phyloP scores from a whole-genome alignment of 257 asterid genomes.

The Nicotiana tabacum region DNA sequence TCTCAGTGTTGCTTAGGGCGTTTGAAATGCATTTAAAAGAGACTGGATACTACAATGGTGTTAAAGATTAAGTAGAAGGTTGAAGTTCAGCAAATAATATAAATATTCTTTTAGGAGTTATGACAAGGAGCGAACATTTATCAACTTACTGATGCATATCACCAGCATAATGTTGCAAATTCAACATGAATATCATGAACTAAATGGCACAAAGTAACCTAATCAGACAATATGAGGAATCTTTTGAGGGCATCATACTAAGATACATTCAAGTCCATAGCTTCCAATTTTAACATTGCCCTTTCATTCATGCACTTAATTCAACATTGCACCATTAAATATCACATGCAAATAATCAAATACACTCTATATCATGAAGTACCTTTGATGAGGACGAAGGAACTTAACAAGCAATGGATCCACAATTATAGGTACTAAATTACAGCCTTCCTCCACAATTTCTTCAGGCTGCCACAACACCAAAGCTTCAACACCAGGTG shows the following conservation, averaged over 20 bases:
- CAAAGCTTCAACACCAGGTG: constrained; percentile 82
- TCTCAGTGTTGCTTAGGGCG: neutral
- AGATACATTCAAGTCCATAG: neutral
- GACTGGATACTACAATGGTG: neutral
- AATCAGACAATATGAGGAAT: neutral
- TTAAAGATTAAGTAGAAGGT: neutral
- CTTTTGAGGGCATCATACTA: neutral
- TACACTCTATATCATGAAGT: neutral
- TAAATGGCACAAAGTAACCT: neutral
- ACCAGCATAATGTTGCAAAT: neutral
- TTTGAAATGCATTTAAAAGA: neutral
- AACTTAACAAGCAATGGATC: constrained; percentile 82
- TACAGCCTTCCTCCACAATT: constrained; percentile 30
- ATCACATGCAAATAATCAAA: neutral
- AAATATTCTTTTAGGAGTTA: neutral
- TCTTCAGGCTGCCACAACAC: constrained; percentile 87
- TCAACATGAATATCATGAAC: neutral
- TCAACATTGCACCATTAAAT: neutral
- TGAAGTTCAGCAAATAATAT: neutral
- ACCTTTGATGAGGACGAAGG: constrained; percentile 99
- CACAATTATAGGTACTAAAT: constrained; percentile 43
- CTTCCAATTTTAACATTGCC: neutral
- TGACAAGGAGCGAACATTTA: neutral
- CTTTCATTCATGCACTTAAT: neutral
- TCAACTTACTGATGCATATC: neutral